These are phyloP conservation scores for Neurospora sp. DNA, from an alignment of 495 filamentous ascomycete species.

Conservation along the genomic window DNA sequence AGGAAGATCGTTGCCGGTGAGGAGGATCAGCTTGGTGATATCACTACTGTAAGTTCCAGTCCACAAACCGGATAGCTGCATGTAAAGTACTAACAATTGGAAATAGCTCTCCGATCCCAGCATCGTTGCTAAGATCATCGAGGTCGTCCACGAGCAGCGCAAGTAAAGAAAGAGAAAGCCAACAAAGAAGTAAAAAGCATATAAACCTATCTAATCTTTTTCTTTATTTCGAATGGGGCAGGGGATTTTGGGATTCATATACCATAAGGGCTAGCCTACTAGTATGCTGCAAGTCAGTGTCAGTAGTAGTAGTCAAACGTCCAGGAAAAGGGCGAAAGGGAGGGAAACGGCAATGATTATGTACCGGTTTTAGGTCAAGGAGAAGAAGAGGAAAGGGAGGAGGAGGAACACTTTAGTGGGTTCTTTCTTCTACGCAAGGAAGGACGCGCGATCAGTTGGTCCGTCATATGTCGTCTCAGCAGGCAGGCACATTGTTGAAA, in stretches of 20 bases:
- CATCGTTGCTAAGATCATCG: slow-evolving; percentile 84
- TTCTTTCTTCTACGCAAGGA: not conserved
- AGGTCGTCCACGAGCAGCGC: slow-evolving; percentile 54
- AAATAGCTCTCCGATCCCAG: slow-evolving; percentile 76
- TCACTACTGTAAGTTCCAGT: slow-evolving; percentile 61
- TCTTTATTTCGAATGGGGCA: not conserved
- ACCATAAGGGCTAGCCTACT: not conserved
- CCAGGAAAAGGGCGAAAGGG: not conserved
- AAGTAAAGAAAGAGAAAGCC: slow-evolving; percentile 25
- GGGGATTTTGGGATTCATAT: not conserved
- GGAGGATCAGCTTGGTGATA: slow-evolving; percentile 94
- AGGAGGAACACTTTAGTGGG: not conserved
- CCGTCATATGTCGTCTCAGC: not conserved
- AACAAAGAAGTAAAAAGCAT: not conserved
- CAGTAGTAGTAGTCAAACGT: not conserved
- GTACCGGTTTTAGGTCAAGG: not conserved
- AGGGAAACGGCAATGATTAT: not conserved
- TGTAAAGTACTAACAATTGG: slow-evolving; percentile 25
- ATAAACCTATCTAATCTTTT: not conserved
- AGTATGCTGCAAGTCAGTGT: not conserved
- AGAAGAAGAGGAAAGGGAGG: not conserved
- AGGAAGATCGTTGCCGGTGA: slow-evolving; percentile 94
- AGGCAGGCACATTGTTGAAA: not conserved
- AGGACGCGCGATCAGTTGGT: not conserved
- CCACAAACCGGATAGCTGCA: not conserved